These are phyloP conservation scores for Sporothrix pseudoabietina DNA, from an alignment of 2,329 filamentous ascomycete species.

Conservation along the genomic window DNA sequence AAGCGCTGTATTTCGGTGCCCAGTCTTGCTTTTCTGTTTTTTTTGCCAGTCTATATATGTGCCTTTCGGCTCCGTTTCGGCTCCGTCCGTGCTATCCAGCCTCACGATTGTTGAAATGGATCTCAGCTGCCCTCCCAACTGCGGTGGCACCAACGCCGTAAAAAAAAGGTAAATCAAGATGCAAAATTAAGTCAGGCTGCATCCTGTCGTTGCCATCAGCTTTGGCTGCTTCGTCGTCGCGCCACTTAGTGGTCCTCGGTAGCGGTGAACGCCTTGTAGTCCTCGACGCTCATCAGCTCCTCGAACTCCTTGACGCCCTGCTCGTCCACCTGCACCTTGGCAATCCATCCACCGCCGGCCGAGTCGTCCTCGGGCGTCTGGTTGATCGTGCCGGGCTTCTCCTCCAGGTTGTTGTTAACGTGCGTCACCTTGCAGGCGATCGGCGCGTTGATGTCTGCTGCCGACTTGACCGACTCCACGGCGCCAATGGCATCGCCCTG, in stretches of 20 bases:
- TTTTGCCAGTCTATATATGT: slow-evolving; percentile 13
- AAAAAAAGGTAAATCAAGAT: neutral
- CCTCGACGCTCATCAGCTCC: slow-evolving; percentile 71
- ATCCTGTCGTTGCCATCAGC: neutral
- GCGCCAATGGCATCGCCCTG: slow-evolving; percentile 86
- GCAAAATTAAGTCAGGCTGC: neutral
- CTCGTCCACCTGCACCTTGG: slow-evolving; percentile 77
- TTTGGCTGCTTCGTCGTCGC: too few species aligned
- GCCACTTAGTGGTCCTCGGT: slow-evolving; percentile 42
- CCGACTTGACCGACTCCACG: slow-evolving; percentile 97
- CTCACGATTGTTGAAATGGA: slow-evolving; percentile 34
- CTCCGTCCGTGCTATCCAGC: slow-evolving; percentile 28
- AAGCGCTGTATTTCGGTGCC: neutral
- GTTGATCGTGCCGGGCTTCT: slow-evolving; percentile 87
- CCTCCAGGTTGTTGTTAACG: slow-evolving; percentile 74
- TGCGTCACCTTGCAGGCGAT: slow-evolving; percentile 74
- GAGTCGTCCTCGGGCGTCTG: slow-evolving; percentile 78
- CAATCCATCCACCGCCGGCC: slow-evolving; percentile 85
- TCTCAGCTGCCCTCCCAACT: slow-evolving; percentile 28
- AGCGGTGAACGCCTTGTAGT: slow-evolving; percentile 74
- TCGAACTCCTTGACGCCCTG: slow-evolving; percentile 68
- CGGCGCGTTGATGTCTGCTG: slow-evolving; percentile 94
- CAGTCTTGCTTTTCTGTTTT: neutral
- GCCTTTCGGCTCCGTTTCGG: neutral
- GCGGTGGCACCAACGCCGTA: slow-evolving; percentile 26